These are phyloP conservation scores for Bidens hawaiensis DNA, from an alignment of 140 eudicot genomes.

Conservation along the genomic window DNA sequence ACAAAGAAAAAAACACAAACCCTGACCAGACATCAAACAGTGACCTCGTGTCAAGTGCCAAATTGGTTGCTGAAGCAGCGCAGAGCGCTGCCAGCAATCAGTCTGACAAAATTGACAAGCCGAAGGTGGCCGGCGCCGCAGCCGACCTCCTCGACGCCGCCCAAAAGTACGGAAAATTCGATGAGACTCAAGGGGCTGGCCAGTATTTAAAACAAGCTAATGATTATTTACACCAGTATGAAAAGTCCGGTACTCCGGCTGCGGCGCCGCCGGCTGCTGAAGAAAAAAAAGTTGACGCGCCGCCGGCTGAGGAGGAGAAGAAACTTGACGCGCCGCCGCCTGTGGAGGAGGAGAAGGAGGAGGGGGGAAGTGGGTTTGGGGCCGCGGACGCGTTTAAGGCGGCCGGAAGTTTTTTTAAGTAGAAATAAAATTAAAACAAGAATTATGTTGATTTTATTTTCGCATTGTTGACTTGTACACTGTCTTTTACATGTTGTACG, in stretches of 20 bases:
- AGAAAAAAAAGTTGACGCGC: background rate
- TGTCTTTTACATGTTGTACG: background rate
- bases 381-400: constrained; percentile 52
- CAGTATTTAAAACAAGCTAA: constrained; percentile 59
- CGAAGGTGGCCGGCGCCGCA: constrained; percentile 62
- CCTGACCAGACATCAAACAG: constrained; percentile 29
- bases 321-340: background rate
- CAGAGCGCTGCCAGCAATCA: constrained; percentile 30
- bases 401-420: constrained; percentile 46
- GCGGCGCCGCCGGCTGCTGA: constrained; percentile 18
- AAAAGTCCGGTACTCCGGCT: constrained; percentile 28
- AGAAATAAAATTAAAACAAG: too few relatives aligned
- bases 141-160: constrained; percentile 61
- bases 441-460: too few relatives aligned
- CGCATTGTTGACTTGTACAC: constrained; percentile 8
- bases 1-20: constrained; percentile 9
- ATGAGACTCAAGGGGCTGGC: constrained; percentile 52
- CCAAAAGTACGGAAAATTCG: constrained; percentile 58
- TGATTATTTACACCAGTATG: constrained; percentile 54
- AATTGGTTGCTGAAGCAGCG: constrained; percentile 65
- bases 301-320: background rate
- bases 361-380: constrained; percentile 46
- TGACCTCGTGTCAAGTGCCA: constrained; percentile 58
- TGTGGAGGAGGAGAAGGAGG: constrained; percentile 13
- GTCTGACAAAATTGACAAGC: constrained; percentile 47